These are phyloP conservation scores for Centrapalus pauciflorus DNA, from an alignment of 129 eudicot species.

Conservation along the genomic window DNA sequence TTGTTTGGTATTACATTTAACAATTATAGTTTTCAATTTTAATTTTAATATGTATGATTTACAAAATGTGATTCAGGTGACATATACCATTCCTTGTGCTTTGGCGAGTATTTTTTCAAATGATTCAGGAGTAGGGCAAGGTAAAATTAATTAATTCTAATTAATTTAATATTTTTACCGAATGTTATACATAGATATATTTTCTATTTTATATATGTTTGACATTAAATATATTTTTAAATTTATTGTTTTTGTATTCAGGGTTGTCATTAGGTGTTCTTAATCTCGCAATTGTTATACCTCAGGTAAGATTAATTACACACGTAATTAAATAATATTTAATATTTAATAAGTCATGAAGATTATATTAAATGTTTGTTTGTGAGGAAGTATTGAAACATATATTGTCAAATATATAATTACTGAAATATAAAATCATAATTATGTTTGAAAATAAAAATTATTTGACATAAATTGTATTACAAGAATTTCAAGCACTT, in stretches of 20 bases:
- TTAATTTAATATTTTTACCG: too few relatives aligned
- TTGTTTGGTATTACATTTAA: too few relatives aligned
- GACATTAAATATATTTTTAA: not conserved
- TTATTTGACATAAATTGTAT: not conserved
- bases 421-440: too few relatives aligned
- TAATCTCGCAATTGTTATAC: slow-evolving; percentile 71
- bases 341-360: not conserved
- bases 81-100: slow-evolving; percentile 54
- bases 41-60: not conserved
- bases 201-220: not conserved
- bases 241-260: not conserved
- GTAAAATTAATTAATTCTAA: slow-evolving; percentile 4
- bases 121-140: slow-evolving; percentile 50
- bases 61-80: too few relatives aligned
- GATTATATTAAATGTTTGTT: not conserved
- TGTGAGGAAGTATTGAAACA: too few relatives aligned
- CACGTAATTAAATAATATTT: not conserved
- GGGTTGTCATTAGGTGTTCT: slow-evolving; percentile 69
- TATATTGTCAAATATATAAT: too few relatives aligned
- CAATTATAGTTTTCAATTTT: too few relatives aligned
- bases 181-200: not conserved
- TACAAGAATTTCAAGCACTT: too few relatives aligned
- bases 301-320: slow-evolving; percentile 58
- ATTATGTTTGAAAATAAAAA: too few relatives aligned
- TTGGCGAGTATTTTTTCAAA: slow-evolving; percentile 51